Evolutionary conservation across 2,329 filamentous ascomycete genomes (phyloP).

Genomic region (Colletotrichum zoysiae): DNA sequence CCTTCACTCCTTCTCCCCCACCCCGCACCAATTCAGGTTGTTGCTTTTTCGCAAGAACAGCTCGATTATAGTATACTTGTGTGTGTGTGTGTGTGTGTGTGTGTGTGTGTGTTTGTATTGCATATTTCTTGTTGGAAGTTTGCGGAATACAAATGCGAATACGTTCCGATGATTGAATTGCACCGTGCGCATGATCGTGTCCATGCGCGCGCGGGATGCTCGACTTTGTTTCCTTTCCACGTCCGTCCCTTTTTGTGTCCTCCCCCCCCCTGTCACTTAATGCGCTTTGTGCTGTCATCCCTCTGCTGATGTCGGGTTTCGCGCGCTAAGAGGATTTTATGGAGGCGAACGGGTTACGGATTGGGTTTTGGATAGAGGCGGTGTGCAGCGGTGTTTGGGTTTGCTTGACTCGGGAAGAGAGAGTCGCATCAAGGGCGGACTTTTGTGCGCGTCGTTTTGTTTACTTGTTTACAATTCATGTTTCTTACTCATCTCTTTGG

Average conservation of each 20-base stretch:
- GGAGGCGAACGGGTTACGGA: conserved; percentile 32
- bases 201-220: background rate
- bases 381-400: conserved; percentile 19
- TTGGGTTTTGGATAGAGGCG: conserved; percentile 31
- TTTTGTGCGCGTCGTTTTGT: conserved; percentile 11
- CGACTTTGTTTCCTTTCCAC: background rate
- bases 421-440: background rate
- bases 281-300: background rate
- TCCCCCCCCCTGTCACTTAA: background rate
- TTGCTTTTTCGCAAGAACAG: background rate
- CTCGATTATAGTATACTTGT: background rate
- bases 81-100: no score
- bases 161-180: background rate
- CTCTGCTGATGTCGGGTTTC: background rate
- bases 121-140: background rate
- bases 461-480: conserved; percentile 15
- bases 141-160: background rate
- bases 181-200: background rate
- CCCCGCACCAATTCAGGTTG: background rate
- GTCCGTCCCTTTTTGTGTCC: no score
- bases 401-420: background rate
- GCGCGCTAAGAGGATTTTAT: conserved; percentile 12
- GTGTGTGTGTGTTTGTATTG: no score
- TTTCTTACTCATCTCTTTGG: background rate
- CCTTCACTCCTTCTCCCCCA: background rate